Conservation (phyloP, 1,284 basidiomycete genomes). For the Tilletiopsis washingtonensis region DNA sequence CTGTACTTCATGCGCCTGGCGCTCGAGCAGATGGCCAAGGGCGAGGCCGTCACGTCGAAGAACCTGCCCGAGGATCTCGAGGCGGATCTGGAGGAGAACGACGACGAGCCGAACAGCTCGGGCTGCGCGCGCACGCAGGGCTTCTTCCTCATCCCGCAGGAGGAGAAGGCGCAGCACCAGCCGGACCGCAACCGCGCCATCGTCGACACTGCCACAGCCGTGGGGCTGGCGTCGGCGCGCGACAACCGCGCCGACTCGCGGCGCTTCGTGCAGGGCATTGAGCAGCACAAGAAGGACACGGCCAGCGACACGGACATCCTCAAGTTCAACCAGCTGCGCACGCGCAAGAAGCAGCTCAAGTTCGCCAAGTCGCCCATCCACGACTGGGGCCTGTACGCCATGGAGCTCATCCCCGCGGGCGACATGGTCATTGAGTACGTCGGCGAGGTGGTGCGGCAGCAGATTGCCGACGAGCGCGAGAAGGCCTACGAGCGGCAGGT, state of each 20-base stretch:
- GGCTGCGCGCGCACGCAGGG: constrained; percentile 87
- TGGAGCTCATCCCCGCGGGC: constrained; percentile 68
- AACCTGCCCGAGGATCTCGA: constrained; percentile 11
- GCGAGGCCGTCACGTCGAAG: constrained; percentile 15
- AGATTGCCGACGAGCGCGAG: constrained; percentile 93
- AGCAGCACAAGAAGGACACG: constrained; percentile 70
- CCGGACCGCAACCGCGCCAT: constrained; percentile 56
- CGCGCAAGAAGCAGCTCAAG: constrained; percentile 92
- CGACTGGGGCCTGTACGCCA: constrained; percentile 73
- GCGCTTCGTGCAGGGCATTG: constrained; percentile 82
- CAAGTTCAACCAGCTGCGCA: constrained; percentile 97
- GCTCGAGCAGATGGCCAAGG: constrained; percentile 48
- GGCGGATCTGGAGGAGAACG: constrained; percentile 15
- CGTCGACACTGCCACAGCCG: constrained; percentile 42
- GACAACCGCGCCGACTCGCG: constrained; percentile 92
- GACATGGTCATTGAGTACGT: constrained; percentile 99
- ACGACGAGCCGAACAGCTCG: constrained; percentile 55
- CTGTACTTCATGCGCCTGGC: constrained; percentile 72
- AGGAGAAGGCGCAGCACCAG: constrained; percentile 79
- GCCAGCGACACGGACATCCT: constrained; percentile 56
- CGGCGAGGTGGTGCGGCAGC: constrained; percentile 88
- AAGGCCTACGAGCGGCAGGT: constrained; percentile 90
- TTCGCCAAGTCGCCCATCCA: constrained; percentile 95
- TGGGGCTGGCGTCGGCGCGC: constrained; percentile 65
- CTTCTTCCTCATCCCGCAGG: constrained; percentile 84